These are phyloP conservation scores for Multifurca ochricompacta DNA, from an alignment of 768 basidiomycete genomes.

Conservation along the genomic window DNA sequence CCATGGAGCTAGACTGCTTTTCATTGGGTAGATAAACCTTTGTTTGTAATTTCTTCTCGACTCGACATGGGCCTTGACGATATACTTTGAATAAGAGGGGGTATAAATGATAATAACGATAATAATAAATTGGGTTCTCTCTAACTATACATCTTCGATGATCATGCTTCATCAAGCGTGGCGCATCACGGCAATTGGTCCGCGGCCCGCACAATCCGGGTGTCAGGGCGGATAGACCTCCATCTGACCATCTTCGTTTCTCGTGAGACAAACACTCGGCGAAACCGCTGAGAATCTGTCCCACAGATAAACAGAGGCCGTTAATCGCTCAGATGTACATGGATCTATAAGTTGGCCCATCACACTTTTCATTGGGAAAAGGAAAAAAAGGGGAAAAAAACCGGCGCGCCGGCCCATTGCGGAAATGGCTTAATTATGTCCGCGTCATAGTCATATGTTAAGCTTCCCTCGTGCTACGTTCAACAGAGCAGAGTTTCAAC, in stretches of 20 bases:
- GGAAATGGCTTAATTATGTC: not conserved
- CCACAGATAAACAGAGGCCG: conserved; percentile 7
- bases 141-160: not conserved
- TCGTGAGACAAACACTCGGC: conserved; percentile 3
- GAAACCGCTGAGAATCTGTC: conserved; percentile 9
- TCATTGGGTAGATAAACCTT: conserved; percentile 16
- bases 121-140: no score
- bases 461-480: not conserved
- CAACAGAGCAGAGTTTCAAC: no score
- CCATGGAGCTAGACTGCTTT: conserved; percentile 5
- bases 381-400: no score
- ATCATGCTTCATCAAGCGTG: not conserved
- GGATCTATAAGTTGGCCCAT: not conserved
- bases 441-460: not conserved
- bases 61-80: conserved; percentile 4
- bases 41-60: not conserved
- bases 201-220: conserved; percentile 7
- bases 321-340: not conserved
- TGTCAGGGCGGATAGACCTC: conserved; percentile 7
- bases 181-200: not conserved
- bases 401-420: not conserved
- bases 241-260: conserved; percentile 9
- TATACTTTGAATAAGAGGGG: conserved; percentile 1
- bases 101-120: not conserved
- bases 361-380: no score